Base-by-base conservation (phyloP, 1,284 basidiomycete species). In the Naganishia sp. region DNA sequence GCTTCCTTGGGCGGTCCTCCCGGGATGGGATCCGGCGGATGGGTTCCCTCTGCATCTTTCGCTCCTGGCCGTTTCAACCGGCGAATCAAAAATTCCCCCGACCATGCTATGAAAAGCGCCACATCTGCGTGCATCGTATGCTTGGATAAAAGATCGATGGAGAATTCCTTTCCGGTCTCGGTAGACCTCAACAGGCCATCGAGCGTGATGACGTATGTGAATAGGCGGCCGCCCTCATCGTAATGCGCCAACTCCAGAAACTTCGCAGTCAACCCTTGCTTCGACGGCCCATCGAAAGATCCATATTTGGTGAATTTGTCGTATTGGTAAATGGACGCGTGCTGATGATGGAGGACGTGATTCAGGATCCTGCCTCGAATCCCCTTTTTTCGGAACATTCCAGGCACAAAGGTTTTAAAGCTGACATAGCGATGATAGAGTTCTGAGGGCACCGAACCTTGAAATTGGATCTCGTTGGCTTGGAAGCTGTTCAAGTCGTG, bases 61-160 rank as follows among this genome's bases (percentile, higher is more conserved):
- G 72, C 65, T 3, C 78, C 75, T 28, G 74, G 67, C 11, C 50
- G 36, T 54, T 78, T 69, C 18, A 46, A 42, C 10, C 72, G 71
- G 15, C 77, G 72, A 7, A 81, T 75, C 61, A 81, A 78, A 69
- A 81, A 81, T 61, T 81, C 80, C 43, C 79, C 80, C 36, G 77
- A 77, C 68, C 72, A 80, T 3, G 79, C 78, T 55, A 81, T 75
- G 55, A 79, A 77, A 64, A 73, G 49, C n/a, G 81, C 75, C 15
- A 82, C 81, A 70, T 83, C 81, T 39, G 82, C 79, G 71, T 84
- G 83, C 82, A 83, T 83, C n/a, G 80, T 81, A 70, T 84, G 83
- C 69, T 84, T 84, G 73, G 79, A 81, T 42, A 84, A 74, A 65
- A 83, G 73, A 64, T 82, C 80, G 61, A 83, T 81, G 1, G 81